Percentiles rank a stretch among this genome's conserved stretches.
phyloP scores from a whole-genome alignment of 768 basidiomycete species.

The Russula sp. region DNA sequence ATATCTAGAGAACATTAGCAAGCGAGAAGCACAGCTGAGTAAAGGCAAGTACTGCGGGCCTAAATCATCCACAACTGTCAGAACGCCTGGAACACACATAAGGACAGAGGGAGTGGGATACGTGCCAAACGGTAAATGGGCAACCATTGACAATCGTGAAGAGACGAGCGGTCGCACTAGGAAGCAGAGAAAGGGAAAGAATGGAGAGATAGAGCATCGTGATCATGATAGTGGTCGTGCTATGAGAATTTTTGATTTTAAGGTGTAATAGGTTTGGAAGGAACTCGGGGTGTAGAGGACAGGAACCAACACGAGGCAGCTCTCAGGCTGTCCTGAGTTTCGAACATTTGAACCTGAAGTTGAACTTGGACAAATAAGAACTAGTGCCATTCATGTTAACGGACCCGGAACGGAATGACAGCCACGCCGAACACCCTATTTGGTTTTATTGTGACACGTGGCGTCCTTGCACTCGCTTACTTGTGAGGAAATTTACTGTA shows the following conservation, averaged over 20 bases:
- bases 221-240: neutral
- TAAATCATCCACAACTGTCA: neutral
- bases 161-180: neutral
- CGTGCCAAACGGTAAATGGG: slow-evolving; percentile 21
- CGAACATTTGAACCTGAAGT: neutral
- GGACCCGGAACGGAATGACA: neutral
- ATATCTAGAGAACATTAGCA: slow-evolving; percentile 7
- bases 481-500: no score
- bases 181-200: neutral
- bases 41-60: slow-evolving; percentile 17
- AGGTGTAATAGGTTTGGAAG: neutral
- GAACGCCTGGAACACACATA: neutral
- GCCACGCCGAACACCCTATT: neutral
- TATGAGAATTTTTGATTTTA: neutral
- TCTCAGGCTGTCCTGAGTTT: neutral
- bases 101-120: neutral
- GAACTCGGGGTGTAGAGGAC: neutral
- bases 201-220: neutral
- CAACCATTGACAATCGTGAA: slow-evolving; percentile 21
- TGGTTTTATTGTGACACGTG: no score
- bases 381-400: neutral
- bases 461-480: no score
- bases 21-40: no score
- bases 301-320: neutral
- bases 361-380: neutral